Evolutionary conservation across 257 asterid species (phyloP), one percentile per base, ranked within the genome.

Genomic region (Craterostigma plantagineum): DNA sequence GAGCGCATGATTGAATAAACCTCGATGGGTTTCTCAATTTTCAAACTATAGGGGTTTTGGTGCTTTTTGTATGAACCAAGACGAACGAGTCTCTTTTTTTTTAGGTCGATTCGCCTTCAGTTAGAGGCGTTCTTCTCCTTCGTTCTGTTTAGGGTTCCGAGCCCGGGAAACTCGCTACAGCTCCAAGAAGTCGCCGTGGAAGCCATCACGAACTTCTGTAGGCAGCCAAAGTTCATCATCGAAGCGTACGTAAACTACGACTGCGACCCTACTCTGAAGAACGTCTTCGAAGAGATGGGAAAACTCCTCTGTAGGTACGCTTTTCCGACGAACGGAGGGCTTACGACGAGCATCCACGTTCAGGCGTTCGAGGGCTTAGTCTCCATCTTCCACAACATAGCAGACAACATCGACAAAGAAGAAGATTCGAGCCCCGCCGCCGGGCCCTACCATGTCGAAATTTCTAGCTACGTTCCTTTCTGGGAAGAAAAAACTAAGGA

Each of bases 291-390:
- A 64, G 95, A 82, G 48, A 72, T 65, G 0, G 81, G 91, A 6
- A 82, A 65, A 53, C 54, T 77, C 43, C 73, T 87, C 1, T 79
- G 95, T 66, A 82, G 71, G 69, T 67, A 82, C 40, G 98, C 98
- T 0, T 87, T 74, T 17, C 98, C 95, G 9, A 58, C 83, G 30
- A 23, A 23, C 2, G 78, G 85, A 0, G 62, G 63, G 6, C 18
- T 34, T 18, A 37, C 69, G 40, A 68, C 92, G 11, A 77, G 92
- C 43, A 60, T 74, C 48, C 98, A 87, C 11, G 56, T 75, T 14
- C 95, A 82, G 53, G 86, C 98, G 30, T 82, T 87, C 11, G 98
- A 87, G 59, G 95, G 98, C 4, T 70, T 87, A 1, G 50, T 63
- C 0, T 57, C 65, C 9, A 75, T 76, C 38, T 76, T 87, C 43